phyloP scores from a whole-genome alignment of 2,329 filamentous ascomycete genomes.

The Fusarium anthophilum region DNA sequence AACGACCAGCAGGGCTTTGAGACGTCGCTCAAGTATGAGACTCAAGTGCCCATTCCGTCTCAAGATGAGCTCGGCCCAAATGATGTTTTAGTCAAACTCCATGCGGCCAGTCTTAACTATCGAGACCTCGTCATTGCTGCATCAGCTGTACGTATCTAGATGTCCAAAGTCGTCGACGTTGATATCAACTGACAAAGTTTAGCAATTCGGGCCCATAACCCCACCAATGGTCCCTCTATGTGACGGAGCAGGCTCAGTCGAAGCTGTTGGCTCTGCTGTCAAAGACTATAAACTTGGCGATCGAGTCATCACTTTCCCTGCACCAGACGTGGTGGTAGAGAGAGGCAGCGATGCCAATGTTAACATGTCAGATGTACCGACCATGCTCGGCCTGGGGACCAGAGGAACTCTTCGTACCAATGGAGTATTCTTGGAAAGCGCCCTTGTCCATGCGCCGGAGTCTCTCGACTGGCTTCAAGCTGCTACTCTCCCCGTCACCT shows the following conservation, averaged over 20 bases:
- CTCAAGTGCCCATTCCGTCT: slow-evolving; percentile 25
- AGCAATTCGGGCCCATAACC: slow-evolving; percentile 38
- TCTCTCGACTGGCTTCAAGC: slow-evolving; percentile 52
- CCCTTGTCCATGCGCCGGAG: slow-evolving; percentile 62
- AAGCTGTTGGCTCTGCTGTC: slow-evolving; percentile 64
- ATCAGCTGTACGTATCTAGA: slow-evolving; percentile 37
- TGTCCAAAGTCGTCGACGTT: background rate
- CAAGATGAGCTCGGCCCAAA: slow-evolving; percentile 58
- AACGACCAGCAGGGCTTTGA: slow-evolving; percentile 48
- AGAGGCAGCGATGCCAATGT: slow-evolving; percentile 37
- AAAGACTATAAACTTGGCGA: slow-evolving; percentile 58
- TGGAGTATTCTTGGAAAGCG: slow-evolving; percentile 65
- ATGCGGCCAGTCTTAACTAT: slow-evolving; percentile 60
- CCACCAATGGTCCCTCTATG: slow-evolving; percentile 46
- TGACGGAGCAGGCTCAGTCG: slow-evolving; percentile 55
- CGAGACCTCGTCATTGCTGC: slow-evolving; percentile 57
- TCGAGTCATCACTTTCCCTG: slow-evolving; percentile 62
- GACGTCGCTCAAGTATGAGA: slow-evolving; percentile 46
- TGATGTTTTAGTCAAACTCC: slow-evolving; percentile 68
- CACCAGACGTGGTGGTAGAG: slow-evolving; percentile 20
- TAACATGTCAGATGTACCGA: slow-evolving; percentile 43
- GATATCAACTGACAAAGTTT: background rate
- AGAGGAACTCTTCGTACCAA: slow-evolving; percentile 68
- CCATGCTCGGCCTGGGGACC: slow-evolving; percentile 65
- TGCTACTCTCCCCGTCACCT: slow-evolving; percentile 59